Evolutionary conservation across 192 early-diverging fungal species (phyloP).

Genomic region (Umbelopsis ramanniana): DNA sequence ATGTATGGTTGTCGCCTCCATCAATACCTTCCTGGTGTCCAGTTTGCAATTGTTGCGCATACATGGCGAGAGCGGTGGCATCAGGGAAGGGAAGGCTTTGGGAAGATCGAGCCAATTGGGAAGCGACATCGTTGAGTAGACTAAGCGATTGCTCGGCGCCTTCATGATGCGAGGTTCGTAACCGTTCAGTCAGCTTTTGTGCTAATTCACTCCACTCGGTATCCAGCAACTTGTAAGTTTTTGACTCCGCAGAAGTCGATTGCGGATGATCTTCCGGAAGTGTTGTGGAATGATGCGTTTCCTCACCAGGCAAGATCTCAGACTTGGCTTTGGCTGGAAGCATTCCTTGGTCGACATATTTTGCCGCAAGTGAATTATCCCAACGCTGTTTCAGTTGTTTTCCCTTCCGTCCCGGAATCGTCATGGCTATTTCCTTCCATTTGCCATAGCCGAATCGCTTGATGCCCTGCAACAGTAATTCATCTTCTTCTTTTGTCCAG

Average conservation of each 20-base stretch:
- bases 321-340: slow-evolving; percentile 32
- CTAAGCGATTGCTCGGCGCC: slow-evolving; percentile 15
- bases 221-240: slow-evolving; percentile 23
- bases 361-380: slow-evolving; percentile 39
- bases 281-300: not conserved
- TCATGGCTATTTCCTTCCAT: slow-evolving; percentile 38
- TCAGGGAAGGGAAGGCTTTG: slow-evolving; percentile 27
- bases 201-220: slow-evolving; percentile 38
- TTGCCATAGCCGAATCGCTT: slow-evolving; percentile 36
- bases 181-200: slow-evolving; percentile 33
- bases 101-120: slow-evolving; percentile 14
- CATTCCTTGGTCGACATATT: slow-evolving; percentile 38
- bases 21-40: not conserved
- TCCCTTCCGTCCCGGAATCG: slow-evolving; percentile 39
- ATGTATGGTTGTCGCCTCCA: slow-evolving; percentile 9
- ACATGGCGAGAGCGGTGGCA: slow-evolving; percentile 33
- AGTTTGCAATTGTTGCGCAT: slow-evolving; percentile 33
- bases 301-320: not conserved
- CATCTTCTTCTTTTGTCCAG: slow-evolving; percentile 42
- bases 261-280: not conserved
- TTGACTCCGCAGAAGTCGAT: slow-evolving; percentile 14
- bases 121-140: slow-evolving; percentile 19
- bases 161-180: slow-evolving; percentile 5
- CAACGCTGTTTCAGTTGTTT: slow-evolving; percentile 41
- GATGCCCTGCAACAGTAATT: slow-evolving; percentile 33